These are phyloP conservation scores for Pueraria montana DNA, from an alignment of 306 rosid species.

Conservation along the genomic window DNA sequence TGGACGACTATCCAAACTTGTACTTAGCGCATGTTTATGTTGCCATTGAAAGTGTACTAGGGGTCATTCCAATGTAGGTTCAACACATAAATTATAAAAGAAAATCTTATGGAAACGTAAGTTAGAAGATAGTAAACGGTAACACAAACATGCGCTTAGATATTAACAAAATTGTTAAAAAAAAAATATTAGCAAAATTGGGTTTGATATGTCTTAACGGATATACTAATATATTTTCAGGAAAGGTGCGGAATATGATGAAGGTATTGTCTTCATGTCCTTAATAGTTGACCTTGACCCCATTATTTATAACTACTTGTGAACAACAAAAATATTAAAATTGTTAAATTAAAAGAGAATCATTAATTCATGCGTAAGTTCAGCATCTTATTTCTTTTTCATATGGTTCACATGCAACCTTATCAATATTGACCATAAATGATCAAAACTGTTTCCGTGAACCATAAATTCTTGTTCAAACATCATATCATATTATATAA, in stretches of 20 bases:
- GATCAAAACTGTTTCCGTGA: constrained; percentile 1
- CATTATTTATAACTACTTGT: constrained; percentile 17
- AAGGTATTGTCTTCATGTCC: constrained; percentile 49
- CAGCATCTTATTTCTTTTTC: constrained; percentile 25
- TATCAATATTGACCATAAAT: constrained; percentile 35
- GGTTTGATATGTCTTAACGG: constrained; percentile 5
- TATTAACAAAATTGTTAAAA: too few relatives aligned
- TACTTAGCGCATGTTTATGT: too few relatives aligned
- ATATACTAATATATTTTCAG: constrained; percentile 23
- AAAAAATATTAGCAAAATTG: constrained; percentile 32
- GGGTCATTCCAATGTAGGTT: too few relatives aligned
- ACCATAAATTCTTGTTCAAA: constrained; percentile 2
- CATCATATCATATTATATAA: not conserved
- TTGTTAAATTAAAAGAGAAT: not conserved
- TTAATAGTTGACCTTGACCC: constrained; percentile 46
- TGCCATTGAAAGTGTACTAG: too few relatives aligned
- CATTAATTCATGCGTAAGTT: constrained; percentile 6
- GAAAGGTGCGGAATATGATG: constrained; percentile 40
- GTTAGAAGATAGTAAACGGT: too few relatives aligned
- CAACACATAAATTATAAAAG: too few relatives aligned
- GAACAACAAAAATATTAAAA: not conserved
- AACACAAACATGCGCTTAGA: too few relatives aligned
- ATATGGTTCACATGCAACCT: constrained; percentile 48
- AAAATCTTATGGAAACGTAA: too few relatives aligned
- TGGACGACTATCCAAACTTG: too few relatives aligned